Percentiles rank a stretch among this genome's conserved stretches.
Evolutionary conservation across 176 grass and related monocot species (phyloP).

Genomic region (Calamus simplicifolius): DNA sequence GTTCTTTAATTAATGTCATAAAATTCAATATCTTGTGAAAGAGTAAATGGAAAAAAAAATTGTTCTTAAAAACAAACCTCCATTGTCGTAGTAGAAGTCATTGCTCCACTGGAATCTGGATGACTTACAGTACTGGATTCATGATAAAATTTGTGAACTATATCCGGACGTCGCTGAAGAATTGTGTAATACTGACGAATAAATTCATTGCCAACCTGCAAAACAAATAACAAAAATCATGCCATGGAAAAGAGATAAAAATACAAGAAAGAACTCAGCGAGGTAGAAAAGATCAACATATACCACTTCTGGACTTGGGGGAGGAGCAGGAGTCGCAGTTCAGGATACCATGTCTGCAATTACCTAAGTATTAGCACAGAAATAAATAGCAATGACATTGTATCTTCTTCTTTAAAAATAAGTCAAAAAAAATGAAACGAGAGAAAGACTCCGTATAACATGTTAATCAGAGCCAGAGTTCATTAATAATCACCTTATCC

Average conservation of each 20-base stretch:
- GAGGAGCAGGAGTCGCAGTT: slow-evolving; percentile 11
- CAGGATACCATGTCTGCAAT: slow-evolving; percentile 9
- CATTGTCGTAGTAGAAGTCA: slow-evolving; percentile 51
- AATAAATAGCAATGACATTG: too few relatives aligned
- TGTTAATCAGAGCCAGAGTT: too few relatives aligned
- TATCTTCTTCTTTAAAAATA: too few relatives aligned
- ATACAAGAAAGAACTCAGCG: too few relatives aligned
- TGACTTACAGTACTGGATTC: slow-evolving; percentile 61
- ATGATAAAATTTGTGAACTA: slow-evolving; percentile 80
- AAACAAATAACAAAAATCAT: background rate
- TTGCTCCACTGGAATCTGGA: slow-evolving; percentile 33
- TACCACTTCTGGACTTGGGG: slow-evolving; percentile 18
- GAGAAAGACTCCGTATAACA: too few relatives aligned
- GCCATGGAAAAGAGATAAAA: too few relatives aligned
- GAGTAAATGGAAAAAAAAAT: background rate
- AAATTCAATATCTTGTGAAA: background rate
- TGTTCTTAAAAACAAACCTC: slow-evolving; percentile 41
- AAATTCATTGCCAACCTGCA: slow-evolving; percentile 68
- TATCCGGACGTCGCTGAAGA: slow-evolving; percentile 58
- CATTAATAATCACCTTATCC: too few relatives aligned
- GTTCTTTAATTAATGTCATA: too few relatives aligned
- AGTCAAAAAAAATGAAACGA: too few relatives aligned
- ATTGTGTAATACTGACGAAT: slow-evolving; percentile 84
- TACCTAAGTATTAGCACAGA: background rate
- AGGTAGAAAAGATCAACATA: background rate